Conservation (phyloP, 805 yeast genomes). For the Candida railenensis region DNA sequence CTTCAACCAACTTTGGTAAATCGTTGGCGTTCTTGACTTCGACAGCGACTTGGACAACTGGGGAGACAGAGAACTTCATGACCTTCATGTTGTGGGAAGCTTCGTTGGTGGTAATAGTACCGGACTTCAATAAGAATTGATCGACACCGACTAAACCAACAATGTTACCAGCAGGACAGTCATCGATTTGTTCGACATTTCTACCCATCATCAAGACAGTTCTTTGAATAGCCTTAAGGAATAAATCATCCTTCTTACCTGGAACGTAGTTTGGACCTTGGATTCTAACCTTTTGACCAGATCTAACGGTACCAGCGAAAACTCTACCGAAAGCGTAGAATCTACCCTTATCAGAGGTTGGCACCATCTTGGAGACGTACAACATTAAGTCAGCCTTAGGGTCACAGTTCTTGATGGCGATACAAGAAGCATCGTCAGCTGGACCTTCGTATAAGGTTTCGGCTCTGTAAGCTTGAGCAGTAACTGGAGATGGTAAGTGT, state of each 20-base stretch:
- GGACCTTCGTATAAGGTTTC: constrained; percentile 99
- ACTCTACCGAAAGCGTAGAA: constrained; percentile 99
- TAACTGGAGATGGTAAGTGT: constrained; percentile 99
- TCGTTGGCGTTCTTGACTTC: constrained; percentile 99
- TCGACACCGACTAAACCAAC: constrained; percentile 99
- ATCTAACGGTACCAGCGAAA: constrained; percentile 98
- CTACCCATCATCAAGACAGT: constrained; percentile 99
- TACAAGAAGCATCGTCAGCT: constrained; percentile 82
- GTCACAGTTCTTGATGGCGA: constrained; percentile 97
- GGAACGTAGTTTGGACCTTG: constrained; percentile 99
- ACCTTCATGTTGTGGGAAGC: constrained; percentile 99
- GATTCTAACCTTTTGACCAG: constrained; percentile 99
- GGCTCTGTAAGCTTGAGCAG: constrained; percentile 99
- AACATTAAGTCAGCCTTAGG: constrained; percentile 97
- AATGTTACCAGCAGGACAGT: constrained; percentile 99
- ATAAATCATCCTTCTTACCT: constrained; percentile 97
- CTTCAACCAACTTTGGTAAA: constrained; percentile 99
- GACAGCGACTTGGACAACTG: constrained; percentile 99
- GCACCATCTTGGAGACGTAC: constrained; percentile 99
- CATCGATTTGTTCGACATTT: constrained; percentile 95
- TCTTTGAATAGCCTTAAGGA: constrained; percentile 97
- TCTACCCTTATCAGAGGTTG: constrained; percentile 99
- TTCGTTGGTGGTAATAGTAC: constrained; percentile 97
- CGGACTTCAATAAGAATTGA: constrained; percentile 98
- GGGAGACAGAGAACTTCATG: constrained; percentile 99